These are phyloP conservation scores for Mycena galopus DNA, from an alignment of 768 basidiomycete genomes.

Conservation along the genomic window DNA sequence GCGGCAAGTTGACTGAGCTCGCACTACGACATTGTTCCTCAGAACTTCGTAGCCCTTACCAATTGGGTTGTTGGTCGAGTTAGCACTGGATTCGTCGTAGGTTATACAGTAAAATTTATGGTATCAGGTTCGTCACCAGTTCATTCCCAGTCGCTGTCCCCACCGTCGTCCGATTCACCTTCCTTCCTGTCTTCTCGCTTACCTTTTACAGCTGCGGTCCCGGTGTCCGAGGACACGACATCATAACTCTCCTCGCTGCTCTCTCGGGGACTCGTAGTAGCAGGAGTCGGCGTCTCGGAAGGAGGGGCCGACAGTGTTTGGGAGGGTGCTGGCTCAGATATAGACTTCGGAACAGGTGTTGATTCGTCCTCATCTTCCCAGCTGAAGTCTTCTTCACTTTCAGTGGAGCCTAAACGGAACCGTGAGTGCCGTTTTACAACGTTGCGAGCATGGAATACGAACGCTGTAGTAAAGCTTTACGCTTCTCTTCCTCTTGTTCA, in stretches of 20 bases:
- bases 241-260: slow-evolving; percentile 80
- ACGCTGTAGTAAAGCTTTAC: slow-evolving; percentile 85
- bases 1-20: too few species aligned
- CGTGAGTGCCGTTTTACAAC: neutral
- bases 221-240: slow-evolving; percentile 70
- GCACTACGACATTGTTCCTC: too few species aligned
- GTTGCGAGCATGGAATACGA: slow-evolving; percentile 28
- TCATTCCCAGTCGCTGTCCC: slow-evolving; percentile 79
- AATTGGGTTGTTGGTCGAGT: neutral
- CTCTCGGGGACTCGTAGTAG: slow-evolving; percentile 61
- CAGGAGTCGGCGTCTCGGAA: slow-evolving; percentile 51
- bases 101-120: slow-evolving; percentile 18
- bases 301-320: slow-evolving; percentile 42
- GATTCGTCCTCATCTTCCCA: slow-evolving; percentile 95
- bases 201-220: slow-evolving; percentile 56
- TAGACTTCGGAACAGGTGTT: slow-evolving; percentile 19
- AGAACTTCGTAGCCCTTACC: too few species aligned
- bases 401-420: slow-evolving; percentile 60
- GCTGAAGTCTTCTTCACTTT: slow-evolving; percentile 89
- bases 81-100: neutral
- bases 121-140: neutral
- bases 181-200: slow-evolving; percentile 45
- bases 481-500: slow-evolving; percentile 79
- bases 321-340: neutral
- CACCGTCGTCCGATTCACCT: slow-evolving; percentile 58